Base-by-base conservation (phyloP, 2,329 filamentous ascomycete species). In the Cladosporium sp. region DNA sequence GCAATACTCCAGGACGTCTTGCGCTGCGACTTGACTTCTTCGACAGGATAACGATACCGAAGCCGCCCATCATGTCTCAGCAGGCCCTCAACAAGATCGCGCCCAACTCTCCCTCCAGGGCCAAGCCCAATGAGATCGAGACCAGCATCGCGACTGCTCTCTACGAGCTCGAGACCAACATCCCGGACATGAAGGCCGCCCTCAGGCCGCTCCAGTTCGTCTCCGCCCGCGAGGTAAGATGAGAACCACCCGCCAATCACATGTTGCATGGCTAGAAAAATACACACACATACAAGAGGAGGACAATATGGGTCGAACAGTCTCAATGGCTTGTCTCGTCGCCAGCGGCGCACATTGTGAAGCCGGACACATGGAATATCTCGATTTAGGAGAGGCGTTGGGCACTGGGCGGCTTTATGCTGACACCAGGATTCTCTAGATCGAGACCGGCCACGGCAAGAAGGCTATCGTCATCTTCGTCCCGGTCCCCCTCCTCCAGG, bases 391-490 rank as follows among this genome's bases (percentile, higher is more conserved):
- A 76, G 74, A 77, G 73, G 74, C 73, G 74, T 64, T 76, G 74
- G 74, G 74, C 74, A 77, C 74, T 77, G 74, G 74, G 72, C 72
- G 70, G 73, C 74, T 67, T 69, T 68, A 64, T 60, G 74, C 74
- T 77, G 73, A 77, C 73, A 76, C 74, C 74, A 77, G 74, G 74
- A 76, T 69, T 74, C 70, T 72, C 71, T 71, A 98, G 93, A 93
- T 98, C 83, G 93, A 98, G 83, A 92, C 97, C 80, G 93, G 93
- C 82, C 91, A 97, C 83, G 93, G 93, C 85, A 95, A 95, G 85
- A 98, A 97, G 87, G 93, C 93, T 73, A 93, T 98, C 82, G 92
- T 95, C 83, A 95, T 98, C 88, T 98, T 98, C 88, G 93, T 98
- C 83, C 93, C 93, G 75, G 93, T 98, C 76, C 93, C 93, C 78